Evolutionary conservation across 176 grass and related monocot genomes (phyloP).

Genomic region (Saccharum spontaneum): DNA sequence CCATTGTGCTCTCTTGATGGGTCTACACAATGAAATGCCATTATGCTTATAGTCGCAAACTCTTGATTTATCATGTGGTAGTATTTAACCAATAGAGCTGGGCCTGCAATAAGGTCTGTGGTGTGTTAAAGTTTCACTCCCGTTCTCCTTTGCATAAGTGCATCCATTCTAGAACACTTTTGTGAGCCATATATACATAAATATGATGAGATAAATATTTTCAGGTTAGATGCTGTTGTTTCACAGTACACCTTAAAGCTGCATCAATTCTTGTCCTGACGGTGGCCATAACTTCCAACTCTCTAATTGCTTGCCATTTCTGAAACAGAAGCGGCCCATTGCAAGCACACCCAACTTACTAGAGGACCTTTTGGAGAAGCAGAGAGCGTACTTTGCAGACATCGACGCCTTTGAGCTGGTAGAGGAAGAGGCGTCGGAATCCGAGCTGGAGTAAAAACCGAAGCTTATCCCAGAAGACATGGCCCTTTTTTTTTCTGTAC

Average conservation of each 20-base stretch:
- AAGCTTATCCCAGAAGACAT: neutral
- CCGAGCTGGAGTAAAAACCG: slow-evolving; percentile 34
- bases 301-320: slow-evolving; percentile 16
- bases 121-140: neutral
- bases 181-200: neutral
- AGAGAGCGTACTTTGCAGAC: slow-evolving; percentile 56
- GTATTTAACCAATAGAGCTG: neutral
- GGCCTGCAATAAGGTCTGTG: neutral
- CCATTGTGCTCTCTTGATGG: neutral
- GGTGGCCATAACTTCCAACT: neutral
- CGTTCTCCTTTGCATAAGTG: neutral
- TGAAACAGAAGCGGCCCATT: slow-evolving; percentile 25
- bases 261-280: neutral
- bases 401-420: slow-evolving; percentile 54
- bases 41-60: neutral
- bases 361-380: slow-evolving; percentile 51
- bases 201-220: neutral
- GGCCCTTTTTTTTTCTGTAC: slow-evolving; percentile 6
- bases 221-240: neutral
- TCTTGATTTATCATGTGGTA: neutral
- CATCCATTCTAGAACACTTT: neutral
- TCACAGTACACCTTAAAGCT: neutral
- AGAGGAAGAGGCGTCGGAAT: slow-evolving; percentile 47
- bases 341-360: slow-evolving; percentile 21
- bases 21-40: neutral